These are phyloP conservation scores for Omphalotus olearius DNA, from an alignment of 1,284 basidiomycete genomes.

Conservation along the genomic window DNA sequence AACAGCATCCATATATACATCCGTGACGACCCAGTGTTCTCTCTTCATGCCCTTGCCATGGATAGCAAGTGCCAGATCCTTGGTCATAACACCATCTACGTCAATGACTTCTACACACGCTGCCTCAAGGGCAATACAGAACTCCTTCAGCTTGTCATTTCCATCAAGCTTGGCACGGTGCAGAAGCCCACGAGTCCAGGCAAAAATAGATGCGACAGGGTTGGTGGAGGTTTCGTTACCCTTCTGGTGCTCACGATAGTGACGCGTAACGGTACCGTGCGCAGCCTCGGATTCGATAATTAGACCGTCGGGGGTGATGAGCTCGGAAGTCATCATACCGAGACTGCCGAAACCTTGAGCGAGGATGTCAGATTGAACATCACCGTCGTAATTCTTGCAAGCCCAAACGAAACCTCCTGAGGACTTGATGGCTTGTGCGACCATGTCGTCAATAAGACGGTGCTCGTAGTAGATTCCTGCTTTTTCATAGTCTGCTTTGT, in stretches of 20 bases:
- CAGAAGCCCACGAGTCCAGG: constrained; percentile 94
- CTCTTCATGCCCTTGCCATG: constrained; percentile 89
- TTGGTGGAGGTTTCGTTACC: constrained; percentile 96
- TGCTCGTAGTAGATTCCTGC: constrained; percentile 96
- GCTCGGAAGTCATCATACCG: constrained; percentile 98
- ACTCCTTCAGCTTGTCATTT: constrained; percentile 73
- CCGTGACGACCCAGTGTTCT: constrained; percentile 91
- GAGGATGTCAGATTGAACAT: constrained; percentile 89
- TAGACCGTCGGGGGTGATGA: constrained; percentile 93
- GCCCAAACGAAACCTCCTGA: constrained; percentile 98
- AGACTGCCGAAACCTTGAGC: constrained; percentile 93
- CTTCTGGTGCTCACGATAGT: constrained; percentile 97
- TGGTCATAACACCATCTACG: constrained; percentile 89
- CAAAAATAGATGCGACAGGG: constrained; percentile 98
- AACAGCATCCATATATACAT: constrained; percentile 89
- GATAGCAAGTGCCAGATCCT: constrained; percentile 94
- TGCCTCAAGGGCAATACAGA: constrained; percentile 81
- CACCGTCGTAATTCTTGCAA: constrained; percentile 96
- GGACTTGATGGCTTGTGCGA: constrained; percentile 96
- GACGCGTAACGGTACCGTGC: constrained; percentile 92
- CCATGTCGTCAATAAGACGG: constrained; percentile 92
- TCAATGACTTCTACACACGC: constrained; percentile 93
- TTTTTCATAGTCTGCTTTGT: constrained; percentile 81
- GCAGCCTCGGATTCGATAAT: constrained; percentile 93
- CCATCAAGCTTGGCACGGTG: constrained; percentile 93